Percentiles rank a stretch among this genome's conserved stretches.
phyloP scores from a whole-genome alignment of 352 stramenopile genomes.

The Peronospora belbahrii region DNA sequence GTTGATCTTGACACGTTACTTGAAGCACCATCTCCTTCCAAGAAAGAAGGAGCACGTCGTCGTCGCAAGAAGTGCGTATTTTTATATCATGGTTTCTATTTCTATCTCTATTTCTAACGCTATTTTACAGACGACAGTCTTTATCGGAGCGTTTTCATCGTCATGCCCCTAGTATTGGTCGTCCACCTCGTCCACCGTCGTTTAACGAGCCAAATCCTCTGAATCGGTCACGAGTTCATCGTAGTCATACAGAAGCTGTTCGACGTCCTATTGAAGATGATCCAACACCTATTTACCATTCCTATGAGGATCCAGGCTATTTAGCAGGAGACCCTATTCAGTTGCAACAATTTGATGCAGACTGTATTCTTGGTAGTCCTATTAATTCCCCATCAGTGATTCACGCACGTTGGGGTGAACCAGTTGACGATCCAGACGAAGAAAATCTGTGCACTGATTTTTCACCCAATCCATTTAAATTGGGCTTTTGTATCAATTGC shows the following conservation, averaged over 20 bases:
- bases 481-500: slow-evolving; percentile 86
- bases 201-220: slow-evolving; percentile 20
- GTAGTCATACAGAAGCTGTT: slow-evolving; percentile 24
- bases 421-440: slow-evolving; percentile 76
- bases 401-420: slow-evolving; percentile 79
- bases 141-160: slow-evolving; percentile 30
- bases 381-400: slow-evolving; percentile 74
- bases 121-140: slow-evolving; percentile 20
- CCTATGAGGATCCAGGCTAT: slow-evolving; percentile 75
- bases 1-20: slow-evolving; percentile 76
- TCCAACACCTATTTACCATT: slow-evolving; percentile 49
- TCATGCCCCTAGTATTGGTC: not conserved
- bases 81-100: not conserved
- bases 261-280: slow-evolving; percentile 28
- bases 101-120: slow-evolving; percentile 6
- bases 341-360: slow-evolving; percentile 61
- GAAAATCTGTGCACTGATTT: slow-evolving; percentile 78
- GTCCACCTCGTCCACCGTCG: slow-evolving; percentile 15
- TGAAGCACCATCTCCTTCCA: slow-evolving; percentile 59
- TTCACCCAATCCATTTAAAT: slow-evolving; percentile 73
- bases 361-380: slow-evolving; percentile 70
- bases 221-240: slow-evolving; percentile 19
- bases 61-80: slow-evolving; percentile 53
- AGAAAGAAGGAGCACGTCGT: slow-evolving; percentile 10
- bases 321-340: slow-evolving; percentile 42